Conservation (phyloP, 352 stramenopile species). For the Phytophthora litchii region DNA sequence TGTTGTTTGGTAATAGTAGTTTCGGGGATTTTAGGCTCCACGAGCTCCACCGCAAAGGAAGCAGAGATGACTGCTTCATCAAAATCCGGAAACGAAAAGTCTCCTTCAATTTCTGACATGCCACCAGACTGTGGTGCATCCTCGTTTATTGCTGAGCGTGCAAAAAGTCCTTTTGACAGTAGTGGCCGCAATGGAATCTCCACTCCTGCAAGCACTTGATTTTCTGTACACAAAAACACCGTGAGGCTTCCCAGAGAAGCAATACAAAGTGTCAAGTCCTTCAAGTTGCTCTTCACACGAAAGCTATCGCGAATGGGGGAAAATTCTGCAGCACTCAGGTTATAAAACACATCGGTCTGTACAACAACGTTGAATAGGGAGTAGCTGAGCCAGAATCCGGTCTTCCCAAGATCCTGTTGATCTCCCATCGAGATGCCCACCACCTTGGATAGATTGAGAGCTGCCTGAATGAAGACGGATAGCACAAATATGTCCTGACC, state of each 20-base stretch:
- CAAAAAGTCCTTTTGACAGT: conserved; percentile 36
- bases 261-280: conserved; percentile 53
- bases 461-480: conserved; percentile 57
- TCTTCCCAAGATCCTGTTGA: conserved; percentile 7
- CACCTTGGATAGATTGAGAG: conserved; percentile 42
- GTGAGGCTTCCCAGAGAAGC: conserved; percentile 36
- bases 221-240: conserved; percentile 78
- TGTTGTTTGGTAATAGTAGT: background rate
- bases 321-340: conserved; percentile 63
- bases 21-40: conserved; percentile 16
- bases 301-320: conserved; percentile 77
- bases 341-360: conserved; percentile 79
- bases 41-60: conserved; percentile 40
- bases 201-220: conserved; percentile 59
- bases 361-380: conserved; percentile 86
- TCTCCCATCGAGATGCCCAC: conserved; percentile 28
- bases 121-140: conserved; percentile 9
- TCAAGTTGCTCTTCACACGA: conserved; percentile 56
- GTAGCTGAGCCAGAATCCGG: conserved; percentile 84
- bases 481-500: conserved; percentile 67
- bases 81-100: conserved; percentile 51
- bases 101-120: conserved; percentile 33
- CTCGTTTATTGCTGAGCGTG: background rate
- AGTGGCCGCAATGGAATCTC: conserved; percentile 55
- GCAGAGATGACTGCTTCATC: conserved; percentile 37